Evolutionary conservation across 2,329 filamentous ascomycete genomes (phyloP), one percentile per base, ranked within the genome.

Genomic region (Samsoniella hepiali): DNA sequence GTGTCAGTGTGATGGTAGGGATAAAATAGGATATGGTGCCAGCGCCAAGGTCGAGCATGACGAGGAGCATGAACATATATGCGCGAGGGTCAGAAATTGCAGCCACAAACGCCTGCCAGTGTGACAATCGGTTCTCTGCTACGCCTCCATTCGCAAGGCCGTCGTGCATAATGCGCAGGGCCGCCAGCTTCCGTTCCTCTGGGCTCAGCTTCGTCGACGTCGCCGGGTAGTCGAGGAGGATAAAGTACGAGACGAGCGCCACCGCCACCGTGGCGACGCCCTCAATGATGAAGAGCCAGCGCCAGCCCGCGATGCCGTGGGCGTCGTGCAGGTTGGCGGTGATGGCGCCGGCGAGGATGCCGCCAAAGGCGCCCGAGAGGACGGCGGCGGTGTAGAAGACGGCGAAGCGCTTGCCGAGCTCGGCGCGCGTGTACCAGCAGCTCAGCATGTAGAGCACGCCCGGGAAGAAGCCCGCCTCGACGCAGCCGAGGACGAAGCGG

Each of bases 221-320:
- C 50, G 81, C 83, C 0, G 88, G 88, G 0, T 86, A 82, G 72
- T 90, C 88, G 2, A 87, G 88, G n/a, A 90, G 73, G 0, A 86
- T 86, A 68, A 87, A 68, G 72, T 87, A 88, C 3, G 80, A 73
- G 29, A 88, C 76, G 5, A 89, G 29, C 0, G 81, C 78, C 0
- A 89, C 73, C 3, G 78, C 76, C 63, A 73, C 66, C 9, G 76
- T 78, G 67, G 88, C 82, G 68, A 88, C 84, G 27, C 88, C 88
- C 71, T 90, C 88, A 22, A 90, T 83, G 8, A 82, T 82, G 65
- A 85, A 85, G 62, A 85, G 84, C 84, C 80, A 87, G 8, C 79
- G 79, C 82, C 83, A 86, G 15, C 83, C 83, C 1, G 75, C 82
- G 8, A 86, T 72, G 7, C 84, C 86, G 61, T 83, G 74, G 86